Evolutionary conservation across 2,329 filamentous ascomycete species (phyloP).

Genomic region (Xenoacremonium recifei): DNA sequence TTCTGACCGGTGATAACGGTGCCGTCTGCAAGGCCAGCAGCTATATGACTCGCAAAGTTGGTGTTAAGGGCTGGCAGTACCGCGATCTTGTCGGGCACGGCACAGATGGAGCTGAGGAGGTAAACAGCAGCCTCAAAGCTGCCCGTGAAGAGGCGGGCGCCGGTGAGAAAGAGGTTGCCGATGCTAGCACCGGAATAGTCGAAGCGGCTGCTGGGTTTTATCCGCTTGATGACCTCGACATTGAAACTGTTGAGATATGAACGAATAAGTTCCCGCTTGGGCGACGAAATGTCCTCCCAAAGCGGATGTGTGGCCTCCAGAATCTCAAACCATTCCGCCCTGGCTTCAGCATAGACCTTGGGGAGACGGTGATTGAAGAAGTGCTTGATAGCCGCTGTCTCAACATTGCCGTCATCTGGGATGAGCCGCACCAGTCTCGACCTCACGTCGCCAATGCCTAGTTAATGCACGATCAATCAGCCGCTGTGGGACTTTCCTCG

Average conservation of each 20-base stretch:
- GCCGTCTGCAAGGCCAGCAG: constrained; percentile 74
- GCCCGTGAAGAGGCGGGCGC: constrained; percentile 85
- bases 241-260: constrained; percentile 76
- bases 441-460: constrained; percentile 55
- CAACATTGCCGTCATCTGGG: constrained; percentile 59
- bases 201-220: constrained; percentile 70
- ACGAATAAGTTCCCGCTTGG: constrained; percentile 74
- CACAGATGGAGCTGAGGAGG: constrained; percentile 80
- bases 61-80: constrained; percentile 91
- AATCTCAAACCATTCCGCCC: constrained; percentile 82
- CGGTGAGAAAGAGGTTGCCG: constrained; percentile 79
- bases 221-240: constrained; percentile 74
- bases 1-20: constrained; percentile 86
- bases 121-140: constrained; percentile 93
- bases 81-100: constrained; percentile 71
- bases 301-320: constrained; percentile 77
- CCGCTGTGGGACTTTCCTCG: constrained; percentile 1
- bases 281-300: constrained; percentile 69
- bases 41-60: constrained; percentile 95
- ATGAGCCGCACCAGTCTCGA: constrained; percentile 84
- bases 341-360: constrained; percentile 54
- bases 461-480: constrained; percentile 7
- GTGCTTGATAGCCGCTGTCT: constrained; percentile 72
- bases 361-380: constrained; percentile 88
- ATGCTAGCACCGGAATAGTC: constrained; percentile 76